Evolutionary conservation across 2,329 filamentous ascomycete species (phyloP).

Genomic region (Aspergillus uvarum): DNA sequence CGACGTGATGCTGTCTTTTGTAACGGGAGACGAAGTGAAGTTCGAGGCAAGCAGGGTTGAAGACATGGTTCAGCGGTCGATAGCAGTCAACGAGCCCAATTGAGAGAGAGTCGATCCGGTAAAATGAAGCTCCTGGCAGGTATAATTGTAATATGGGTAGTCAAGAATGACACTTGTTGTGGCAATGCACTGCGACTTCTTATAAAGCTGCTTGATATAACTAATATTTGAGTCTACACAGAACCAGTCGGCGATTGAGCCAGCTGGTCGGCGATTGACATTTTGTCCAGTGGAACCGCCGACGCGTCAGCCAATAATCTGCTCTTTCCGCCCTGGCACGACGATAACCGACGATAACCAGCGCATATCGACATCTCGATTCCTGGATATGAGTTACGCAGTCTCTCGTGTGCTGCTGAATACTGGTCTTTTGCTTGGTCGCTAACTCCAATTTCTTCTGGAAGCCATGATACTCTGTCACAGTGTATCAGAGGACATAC

Average conservation of each 20-base stretch:
- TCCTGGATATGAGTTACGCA: background rate
- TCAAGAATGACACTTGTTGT: background rate
- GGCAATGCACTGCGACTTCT: background rate
- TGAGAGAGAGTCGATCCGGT: background rate
- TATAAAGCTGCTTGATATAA: background rate
- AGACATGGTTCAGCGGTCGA: background rate
- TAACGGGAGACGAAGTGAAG: background rate
- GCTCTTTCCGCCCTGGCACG: background rate
- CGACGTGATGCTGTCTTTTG: background rate
- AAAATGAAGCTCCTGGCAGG: background rate
- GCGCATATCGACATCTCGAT: background rate
- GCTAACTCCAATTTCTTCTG: background rate
- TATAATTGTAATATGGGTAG: background rate
- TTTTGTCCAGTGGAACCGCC: background rate
- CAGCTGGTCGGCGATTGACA: background rate
- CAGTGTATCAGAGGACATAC: background rate
- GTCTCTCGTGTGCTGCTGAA: background rate
- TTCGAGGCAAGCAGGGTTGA: slow-evolving; percentile 1
- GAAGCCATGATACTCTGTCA: background rate
- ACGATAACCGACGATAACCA: background rate
- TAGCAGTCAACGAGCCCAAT: background rate
- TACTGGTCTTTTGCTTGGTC: background rate
- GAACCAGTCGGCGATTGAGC: background rate
- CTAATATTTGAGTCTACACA: background rate
- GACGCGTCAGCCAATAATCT: background rate